Evolutionary conservation across 208 protist species (phyloP), one percentile per base, ranked within the genome.

Genomic region (Leishmania mexicana): DNA sequence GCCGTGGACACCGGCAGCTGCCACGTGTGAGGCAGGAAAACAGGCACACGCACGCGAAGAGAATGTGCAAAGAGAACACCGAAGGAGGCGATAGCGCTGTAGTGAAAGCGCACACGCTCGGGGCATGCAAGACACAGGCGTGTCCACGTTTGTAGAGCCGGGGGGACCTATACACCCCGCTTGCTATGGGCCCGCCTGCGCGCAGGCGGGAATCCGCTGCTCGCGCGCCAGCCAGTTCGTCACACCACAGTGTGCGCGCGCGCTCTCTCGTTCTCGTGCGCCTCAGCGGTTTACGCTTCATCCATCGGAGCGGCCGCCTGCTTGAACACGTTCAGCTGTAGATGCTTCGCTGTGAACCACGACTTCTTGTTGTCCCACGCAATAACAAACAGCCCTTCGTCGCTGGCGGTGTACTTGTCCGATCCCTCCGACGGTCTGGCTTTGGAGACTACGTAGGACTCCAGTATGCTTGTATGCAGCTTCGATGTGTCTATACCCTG

Each of bases 251-350:
- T n/a, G 57, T 62, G 57, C 57, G 57, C 3, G 57, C 3, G 60
- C 60, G 24, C n/a, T 38, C 24, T 65, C n/a, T 65, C n/a, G 2
- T 3, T 65, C 13, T 65, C n/a, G 11, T 6, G 5, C 8, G 60
- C 24, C 4, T 38, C 60, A 65, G 60, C 2, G 10, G 60, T 54
- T 7, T 19, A 3, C 35, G 60, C 42, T 7, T 7, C 13, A 21
- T 35, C 15, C 45, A 10, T 21, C 0, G 73, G 10, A 31, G 35
- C 24, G 3, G 51, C 21, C 31, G 78, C 47, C 65, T 87, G 73
- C 87, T 92, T 93, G 75, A 89, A 92, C 28, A 94, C 85, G 31
- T 82, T 83, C 85, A 93, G 84, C 75, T 94, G 92, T 24, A 95
- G 70, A 19, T 76, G 83, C 72, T 88, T 89, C 54, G 78, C 64